Evolutionary conservation across 2,329 filamentous ascomycete species (phyloP), one percentile per base, ranked within the genome.

Genomic region (Tympanopsis confertula): DNA sequence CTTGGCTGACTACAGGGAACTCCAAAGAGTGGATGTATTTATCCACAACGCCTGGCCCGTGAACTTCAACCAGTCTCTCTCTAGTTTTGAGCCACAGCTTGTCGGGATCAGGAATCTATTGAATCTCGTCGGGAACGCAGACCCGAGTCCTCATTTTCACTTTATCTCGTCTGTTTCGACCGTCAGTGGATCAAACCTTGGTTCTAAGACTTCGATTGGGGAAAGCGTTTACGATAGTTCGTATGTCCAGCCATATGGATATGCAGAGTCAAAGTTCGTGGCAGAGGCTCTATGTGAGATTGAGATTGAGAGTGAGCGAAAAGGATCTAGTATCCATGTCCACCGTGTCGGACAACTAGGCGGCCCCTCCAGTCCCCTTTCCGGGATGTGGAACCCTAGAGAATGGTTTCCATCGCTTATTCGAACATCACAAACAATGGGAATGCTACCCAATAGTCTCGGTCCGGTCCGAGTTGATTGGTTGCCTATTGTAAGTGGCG

Each of bases 21-120:
- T 35, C 39, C 38, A 13, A 28, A 29, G 10, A n/a, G 20, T 5
- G 42, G 40, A 13, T 22, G 42, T 3, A 41, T 40, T 45, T 26
- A 43, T 47, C 19, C 49, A 50, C 35, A 50, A 44, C n/a, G 45
- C 49, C 13, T 52, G 50, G 42, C 47, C 40, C 4, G 50, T 49
- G 4, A 44, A 49, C 36, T 49, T 49, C 42, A 48, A 47, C 19
- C 44, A 45, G 4, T 19, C 36, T 14, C 42, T 50, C 17, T 39
- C 41, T 3, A 42, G 45, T 4, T 48, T 48, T 29, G 43, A 44
- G 39, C 37, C 38, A 4, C 44, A 47, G 35, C 40, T 48, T 19
- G 35, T 37, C 13, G 42, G 46, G 4, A 42, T 47, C 5, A 40
- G 44, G 2, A 17, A 45, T 32, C 22, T 47, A 4, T 22, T 46